A percentile compares a stretch with the other conserved stretches of the same genome.
Evolutionary conservation across 345 rosid genomes (phyloP).

Genomic region (Gossypium australe): DNA sequence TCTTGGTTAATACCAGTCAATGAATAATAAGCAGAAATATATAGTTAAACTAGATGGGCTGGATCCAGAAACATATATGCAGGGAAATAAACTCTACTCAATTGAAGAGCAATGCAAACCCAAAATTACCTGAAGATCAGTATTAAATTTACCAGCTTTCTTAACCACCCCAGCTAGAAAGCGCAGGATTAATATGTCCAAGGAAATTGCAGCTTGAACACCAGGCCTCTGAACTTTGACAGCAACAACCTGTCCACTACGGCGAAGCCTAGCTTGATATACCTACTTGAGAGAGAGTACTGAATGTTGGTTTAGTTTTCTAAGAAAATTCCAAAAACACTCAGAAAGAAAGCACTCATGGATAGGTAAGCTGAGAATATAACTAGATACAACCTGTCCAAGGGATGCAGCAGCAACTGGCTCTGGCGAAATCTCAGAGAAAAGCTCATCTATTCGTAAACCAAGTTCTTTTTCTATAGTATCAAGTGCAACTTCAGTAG

Average conservation of each 20-base stretch:
- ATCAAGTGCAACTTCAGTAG: conserved; percentile 67
- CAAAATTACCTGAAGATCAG: conserved; percentile 71
- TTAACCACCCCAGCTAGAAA: conserved; percentile 65
- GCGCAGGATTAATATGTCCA: conserved; percentile 80
- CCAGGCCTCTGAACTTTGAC: conserved; percentile 96
- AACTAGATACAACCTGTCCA: conserved; percentile 57
- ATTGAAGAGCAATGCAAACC: neutral
- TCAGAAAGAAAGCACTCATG: conserved; percentile 8
- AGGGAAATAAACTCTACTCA: neutral
- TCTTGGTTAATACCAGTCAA: conserved; percentile 13
- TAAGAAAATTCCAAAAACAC: neutral
- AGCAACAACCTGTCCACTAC: conserved; percentile 61
- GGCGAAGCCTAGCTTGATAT: conserved; percentile 83
- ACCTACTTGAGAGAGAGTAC: conserved; percentile 39
- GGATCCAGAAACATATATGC: neutral
- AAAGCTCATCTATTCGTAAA: conserved; percentile 55
- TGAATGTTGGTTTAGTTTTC: neutral
- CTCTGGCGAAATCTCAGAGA: conserved; percentile 89
- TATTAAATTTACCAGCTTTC: conserved; percentile 64
- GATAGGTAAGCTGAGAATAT: neutral
- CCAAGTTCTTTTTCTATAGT: conserved; percentile 78
- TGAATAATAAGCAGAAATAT: neutral
- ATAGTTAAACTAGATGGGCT: neutral
- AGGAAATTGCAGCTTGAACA: conserved; percentile 84
- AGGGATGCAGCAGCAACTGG: conserved; percentile 93